phyloP scores from a whole-genome alignment of 768 basidiomycete species.

The Fomitopsis serialis region DNA sequence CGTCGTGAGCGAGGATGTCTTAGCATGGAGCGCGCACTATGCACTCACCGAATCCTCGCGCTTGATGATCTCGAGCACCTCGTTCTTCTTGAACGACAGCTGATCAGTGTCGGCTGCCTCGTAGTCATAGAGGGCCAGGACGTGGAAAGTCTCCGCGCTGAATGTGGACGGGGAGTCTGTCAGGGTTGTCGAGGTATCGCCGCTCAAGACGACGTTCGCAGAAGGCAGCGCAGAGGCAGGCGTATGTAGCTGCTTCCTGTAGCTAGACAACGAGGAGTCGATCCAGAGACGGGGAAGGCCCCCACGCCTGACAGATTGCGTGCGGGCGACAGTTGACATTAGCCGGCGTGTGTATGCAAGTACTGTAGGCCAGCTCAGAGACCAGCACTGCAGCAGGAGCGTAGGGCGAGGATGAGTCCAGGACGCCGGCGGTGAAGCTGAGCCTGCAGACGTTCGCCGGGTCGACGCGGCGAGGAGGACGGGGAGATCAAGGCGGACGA shows the following conservation, averaged over 20 bases:
- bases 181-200: conserved; percentile 9
- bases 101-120: conserved; percentile 54
- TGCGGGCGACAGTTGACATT: neutral
- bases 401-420: too few relatives aligned
- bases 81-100: conserved; percentile 58
- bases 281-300: conserved; percentile 17
- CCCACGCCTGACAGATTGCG: conserved; percentile 8
- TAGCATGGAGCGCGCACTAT: neutral
- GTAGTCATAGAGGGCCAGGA: conserved; percentile 67
- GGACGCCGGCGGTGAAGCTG: too few relatives aligned
- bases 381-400: neutral
- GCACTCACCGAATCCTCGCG: conserved; percentile 45
- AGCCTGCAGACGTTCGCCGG: too few relatives aligned
- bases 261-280: conserved; percentile 8
- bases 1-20: neutral
- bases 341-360: neutral
- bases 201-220: conserved; percentile 1
- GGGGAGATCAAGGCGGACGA: too few relatives aligned
- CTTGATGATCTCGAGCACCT: conserved; percentile 63
- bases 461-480: too few relatives aligned
- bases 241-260: neutral
- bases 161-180: conserved; percentile 11
- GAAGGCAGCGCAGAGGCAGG: conserved; percentile 10
- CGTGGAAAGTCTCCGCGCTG: conserved; percentile 35
- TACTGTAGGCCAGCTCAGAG: neutral